These are phyloP conservation scores for Plantago major DNA, from an alignment of 257 asterid species.

Conservation along the genomic window DNA sequence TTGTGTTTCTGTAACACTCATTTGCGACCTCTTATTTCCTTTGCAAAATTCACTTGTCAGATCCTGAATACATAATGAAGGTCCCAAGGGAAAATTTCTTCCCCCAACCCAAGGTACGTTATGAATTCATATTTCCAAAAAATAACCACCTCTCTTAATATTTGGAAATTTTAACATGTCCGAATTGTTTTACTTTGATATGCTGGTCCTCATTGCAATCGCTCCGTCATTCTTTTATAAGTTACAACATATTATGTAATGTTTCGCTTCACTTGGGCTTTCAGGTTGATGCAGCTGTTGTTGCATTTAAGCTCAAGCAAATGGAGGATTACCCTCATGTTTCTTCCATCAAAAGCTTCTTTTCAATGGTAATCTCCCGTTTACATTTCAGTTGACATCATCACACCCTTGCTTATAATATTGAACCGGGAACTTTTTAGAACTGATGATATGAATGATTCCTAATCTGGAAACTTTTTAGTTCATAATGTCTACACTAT, in stretches of 20 bases:
- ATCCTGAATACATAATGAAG: constrained; percentile 71
- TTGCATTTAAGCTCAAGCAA: constrained; percentile 67
- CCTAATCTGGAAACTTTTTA: background rate
- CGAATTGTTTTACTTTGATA: too few relatives aligned
- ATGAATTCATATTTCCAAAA: background rate
- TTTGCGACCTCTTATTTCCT: constrained; percentile 10
- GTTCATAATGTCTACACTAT: background rate
- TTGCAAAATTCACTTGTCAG: constrained; percentile 30
- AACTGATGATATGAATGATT: background rate
- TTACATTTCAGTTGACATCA: background rate
- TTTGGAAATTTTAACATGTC: too few relatives aligned
- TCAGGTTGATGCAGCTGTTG: constrained; percentile 96
- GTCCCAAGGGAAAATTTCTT: constrained; percentile 83
- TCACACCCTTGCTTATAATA: background rate
- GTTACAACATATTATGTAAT: too few relatives aligned
- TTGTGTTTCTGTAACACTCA: background rate
- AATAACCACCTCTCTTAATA: too few relatives aligned
- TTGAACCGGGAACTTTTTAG: background rate
- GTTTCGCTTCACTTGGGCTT: background rate
- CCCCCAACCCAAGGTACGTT: constrained; percentile 85
- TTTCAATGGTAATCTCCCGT: constrained; percentile 46
- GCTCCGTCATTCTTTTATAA: too few relatives aligned
- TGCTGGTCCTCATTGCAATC: too few relatives aligned
- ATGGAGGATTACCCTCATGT: constrained; percentile 64
- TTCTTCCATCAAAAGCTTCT: constrained; percentile 84